These are phyloP conservation scores for Colletotrichum sp. DNA, from an alignment of 2,329 filamentous ascomycete genomes.

Conservation along the genomic window DNA sequence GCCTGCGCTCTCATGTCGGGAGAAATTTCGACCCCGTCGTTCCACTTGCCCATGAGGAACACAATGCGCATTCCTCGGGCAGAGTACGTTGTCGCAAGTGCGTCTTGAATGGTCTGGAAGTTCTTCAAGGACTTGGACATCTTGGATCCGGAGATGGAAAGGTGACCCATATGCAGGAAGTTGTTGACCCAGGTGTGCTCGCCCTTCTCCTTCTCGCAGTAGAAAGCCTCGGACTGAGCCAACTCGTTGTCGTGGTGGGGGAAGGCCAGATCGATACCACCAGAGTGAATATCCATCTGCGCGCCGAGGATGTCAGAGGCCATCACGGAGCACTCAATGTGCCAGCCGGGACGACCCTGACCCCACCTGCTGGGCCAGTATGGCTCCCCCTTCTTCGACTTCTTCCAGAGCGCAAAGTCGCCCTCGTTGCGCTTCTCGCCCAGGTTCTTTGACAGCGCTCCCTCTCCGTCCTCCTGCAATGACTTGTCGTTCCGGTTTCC, in stretches of 20 bases:
- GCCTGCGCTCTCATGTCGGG: constrained; percentile 79
- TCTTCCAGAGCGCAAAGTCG: constrained; percentile 95
- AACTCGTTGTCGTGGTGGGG: constrained; percentile 94
- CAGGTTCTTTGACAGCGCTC: constrained; percentile 70
- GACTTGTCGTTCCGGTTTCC: constrained; percentile 85
- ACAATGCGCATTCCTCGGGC: constrained; percentile 82
- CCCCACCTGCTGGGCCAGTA: constrained; percentile 91
- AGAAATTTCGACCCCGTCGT: constrained; percentile 89
- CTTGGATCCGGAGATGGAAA: constrained; percentile 84
- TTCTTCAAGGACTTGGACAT: constrained; percentile 98
- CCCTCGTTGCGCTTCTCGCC: constrained; percentile 75
- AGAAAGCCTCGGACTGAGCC: constrained; percentile 90
- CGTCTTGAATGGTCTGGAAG: constrained; percentile 91
- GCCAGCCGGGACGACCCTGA: constrained; percentile 88
- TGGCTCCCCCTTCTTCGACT: constrained; percentile 89
- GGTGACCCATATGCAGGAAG: constrained; percentile 93
- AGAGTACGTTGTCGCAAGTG: constrained; percentile 73
- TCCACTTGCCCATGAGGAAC: constrained; percentile 88
- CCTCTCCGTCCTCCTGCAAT: constrained; percentile 88
- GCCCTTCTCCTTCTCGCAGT: constrained; percentile 55
- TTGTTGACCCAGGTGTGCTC: constrained; percentile 89
- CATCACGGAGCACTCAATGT: constrained; percentile 98
- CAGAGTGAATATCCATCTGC: constrained; percentile 91
- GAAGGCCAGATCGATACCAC: constrained; percentile 89
- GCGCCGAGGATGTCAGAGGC: constrained; percentile 85